Evolutionary conservation across 1,284 basidiomycete species (phyloP).

Genomic region (Ganoderma sp.): DNA sequence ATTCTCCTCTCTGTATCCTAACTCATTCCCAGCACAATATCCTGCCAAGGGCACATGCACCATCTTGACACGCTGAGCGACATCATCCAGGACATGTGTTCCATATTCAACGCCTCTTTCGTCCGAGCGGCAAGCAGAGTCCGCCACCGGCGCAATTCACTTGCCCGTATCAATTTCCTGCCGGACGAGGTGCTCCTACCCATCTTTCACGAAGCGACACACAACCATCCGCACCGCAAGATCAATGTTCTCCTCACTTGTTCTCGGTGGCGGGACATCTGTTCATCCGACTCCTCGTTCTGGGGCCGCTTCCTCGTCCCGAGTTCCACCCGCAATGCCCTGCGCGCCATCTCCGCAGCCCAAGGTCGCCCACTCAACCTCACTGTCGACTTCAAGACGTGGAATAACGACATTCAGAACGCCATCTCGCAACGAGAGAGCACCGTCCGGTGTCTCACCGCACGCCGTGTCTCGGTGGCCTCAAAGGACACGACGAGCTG

Average conservation of each 20-base stretch:
- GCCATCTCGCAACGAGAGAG: not conserved
- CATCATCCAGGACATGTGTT: not conserved
- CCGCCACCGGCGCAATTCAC: not conserved
- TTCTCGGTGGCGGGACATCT: not conserved
- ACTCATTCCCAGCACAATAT: not conserved
- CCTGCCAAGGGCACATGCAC: not conserved
- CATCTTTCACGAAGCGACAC: conserved; percentile 1
- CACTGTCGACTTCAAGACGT: not conserved
- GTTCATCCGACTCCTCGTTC: not conserved
- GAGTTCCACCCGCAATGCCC: not conserved
- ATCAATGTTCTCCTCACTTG: not conserved
- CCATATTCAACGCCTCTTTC: not conserved
- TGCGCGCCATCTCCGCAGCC: not conserved
- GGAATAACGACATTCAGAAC: not conserved
- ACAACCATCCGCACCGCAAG: not conserved
- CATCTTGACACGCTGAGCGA: not conserved
- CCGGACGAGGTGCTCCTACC: conserved; percentile 13
- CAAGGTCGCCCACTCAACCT: not conserved
- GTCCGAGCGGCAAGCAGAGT: not conserved
- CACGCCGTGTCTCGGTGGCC: not conserved
- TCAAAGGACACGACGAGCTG: not conserved
- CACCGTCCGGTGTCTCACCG: not conserved
- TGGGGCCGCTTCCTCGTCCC: conserved; percentile 1
- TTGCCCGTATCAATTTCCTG: conserved; percentile 8
- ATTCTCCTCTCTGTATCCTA: not conserved